Base-by-base conservation (phyloP, 306 rosid genomes). In the Inga leiocalycina region DNA sequence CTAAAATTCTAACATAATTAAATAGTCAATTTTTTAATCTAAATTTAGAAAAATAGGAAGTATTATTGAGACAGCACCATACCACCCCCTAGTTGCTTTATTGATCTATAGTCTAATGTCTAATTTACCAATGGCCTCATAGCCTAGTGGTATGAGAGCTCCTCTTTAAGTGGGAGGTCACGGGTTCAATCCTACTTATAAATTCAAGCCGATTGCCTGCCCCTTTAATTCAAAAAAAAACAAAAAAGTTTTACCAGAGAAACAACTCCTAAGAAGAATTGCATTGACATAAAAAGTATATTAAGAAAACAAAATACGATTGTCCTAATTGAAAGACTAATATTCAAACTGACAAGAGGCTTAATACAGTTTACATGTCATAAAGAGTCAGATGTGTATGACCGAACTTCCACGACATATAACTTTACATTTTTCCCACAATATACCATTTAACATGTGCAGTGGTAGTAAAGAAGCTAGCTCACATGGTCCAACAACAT, bases 401-500 rank as follows among this genome's bases (percentile, higher is more conserved):
- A 52, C 66, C 16, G 54, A 68, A 66, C 51, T 48, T 69, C 44
- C 13, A 49, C 43, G 66, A 57, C 27, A 71, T 12, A 61, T 8
- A 24, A 61, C 48, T n/a, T 75, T 43, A 74, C 44, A 69, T 27
- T 44, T 39, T 37, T 59, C 41, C 74, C 12, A 32, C 30, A 34
- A 16, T 37, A 24, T 62, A 24, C 61, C 79, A 71, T 77, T 48
- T 37, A 24, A 77, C 54, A 73, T 35, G 76, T 45, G 27, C 65
- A 56, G 10, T n/a, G 61, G 43, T 43, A 8, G 17, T 7, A 35
- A n/a, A 45, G 32, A 69, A 13, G 49, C 61, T 8, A 17, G 48
- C n/a, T 70, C 43, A 15, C 44, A 44, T 44, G 79, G 78, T 77
- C 64, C 73, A 71, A 83, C 35, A 45, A 76, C 66, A 69, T 59